phyloP scores from a whole-genome alignment of 1,139 yeast species.

The Diutina pseudorugosa region DNA sequence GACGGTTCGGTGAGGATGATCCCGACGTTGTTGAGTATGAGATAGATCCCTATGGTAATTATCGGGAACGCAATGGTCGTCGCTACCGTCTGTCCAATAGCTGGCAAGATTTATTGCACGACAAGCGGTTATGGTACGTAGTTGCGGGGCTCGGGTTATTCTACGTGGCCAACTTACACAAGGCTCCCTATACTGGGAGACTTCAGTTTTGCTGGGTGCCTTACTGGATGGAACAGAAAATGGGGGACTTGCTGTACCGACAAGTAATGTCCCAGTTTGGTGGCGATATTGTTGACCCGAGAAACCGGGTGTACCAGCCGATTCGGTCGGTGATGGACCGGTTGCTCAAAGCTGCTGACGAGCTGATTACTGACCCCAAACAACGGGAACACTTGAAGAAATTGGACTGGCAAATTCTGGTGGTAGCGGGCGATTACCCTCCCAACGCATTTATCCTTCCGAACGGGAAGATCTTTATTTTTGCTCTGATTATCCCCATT shows the following conservation, averaged over 20 bases:
- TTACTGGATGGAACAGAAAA: constrained; percentile 44
- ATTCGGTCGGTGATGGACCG: constrained; percentile 52
- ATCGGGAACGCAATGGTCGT: not conserved
- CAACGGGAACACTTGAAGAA: constrained; percentile 23
- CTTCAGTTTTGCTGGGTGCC: constrained; percentile 65
- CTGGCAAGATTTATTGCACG: constrained; percentile 5
- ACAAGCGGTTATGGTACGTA: constrained; percentile 5
- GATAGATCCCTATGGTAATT: not conserved
- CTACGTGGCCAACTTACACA: constrained; percentile 54
- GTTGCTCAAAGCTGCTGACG: constrained; percentile 46
- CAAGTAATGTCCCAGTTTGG: constrained; percentile 43
- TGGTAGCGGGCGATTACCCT: constrained; percentile 55
- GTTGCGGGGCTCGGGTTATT: constrained; percentile 19
- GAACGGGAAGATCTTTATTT: constrained; percentile 90
- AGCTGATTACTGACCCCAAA: constrained; percentile 16
- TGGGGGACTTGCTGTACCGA: constrained; percentile 61
- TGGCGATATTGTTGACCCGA: constrained; percentile 33
- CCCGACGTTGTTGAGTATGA: constrained; percentile 1
- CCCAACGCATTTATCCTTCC: constrained; percentile 97
- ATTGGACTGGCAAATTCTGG: constrained; percentile 71
- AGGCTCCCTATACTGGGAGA: constrained; percentile 77
- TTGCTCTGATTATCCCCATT: constrained; percentile 65
- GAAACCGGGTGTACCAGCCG: constrained; percentile 41
- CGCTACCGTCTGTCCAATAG: not conserved
- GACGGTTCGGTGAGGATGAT: not conserved